Conservation (phyloP, 176 grass and related monocot species). For the Saccharum officinarum region DNA sequence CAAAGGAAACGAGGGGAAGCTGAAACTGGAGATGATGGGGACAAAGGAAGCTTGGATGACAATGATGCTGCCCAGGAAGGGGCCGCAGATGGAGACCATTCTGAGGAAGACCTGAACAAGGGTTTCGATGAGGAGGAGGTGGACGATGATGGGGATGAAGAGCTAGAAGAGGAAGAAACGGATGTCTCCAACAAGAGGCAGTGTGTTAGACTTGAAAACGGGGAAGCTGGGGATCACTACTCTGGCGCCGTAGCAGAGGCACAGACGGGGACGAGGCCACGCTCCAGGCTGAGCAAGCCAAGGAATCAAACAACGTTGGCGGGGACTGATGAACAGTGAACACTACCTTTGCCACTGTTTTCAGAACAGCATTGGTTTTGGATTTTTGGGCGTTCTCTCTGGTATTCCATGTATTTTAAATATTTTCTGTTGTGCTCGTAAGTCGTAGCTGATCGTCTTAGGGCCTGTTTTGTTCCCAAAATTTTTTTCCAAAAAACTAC, state of each 20-base stretch:
- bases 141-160: constrained; percentile 20
- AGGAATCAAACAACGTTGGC: constrained; percentile 27
- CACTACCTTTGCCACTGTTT: background rate
- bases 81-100: constrained; percentile 5
- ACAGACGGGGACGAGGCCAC: background rate
- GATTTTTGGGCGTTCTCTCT: background rate
- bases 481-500: no score
- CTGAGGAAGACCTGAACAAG: constrained; percentile 1
- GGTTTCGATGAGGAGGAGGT: constrained; percentile 22
- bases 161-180: constrained; percentile 32
- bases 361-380: constrained; percentile 4
- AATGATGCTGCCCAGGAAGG: background rate
- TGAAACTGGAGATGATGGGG: constrained; percentile 34
- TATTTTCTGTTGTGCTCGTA: background rate
- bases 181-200: constrained; percentile 48
- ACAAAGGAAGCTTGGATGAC: constrained; percentile 32
- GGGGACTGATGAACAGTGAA: constrained; percentile 8
- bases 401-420: background rate
- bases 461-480: no score
- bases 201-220: constrained; percentile 46
- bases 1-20: constrained; percentile 66
- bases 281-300: constrained; percentile 3
- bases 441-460: background rate
- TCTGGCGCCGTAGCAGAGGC: constrained; percentile 20
- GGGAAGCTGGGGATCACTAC: constrained; percentile 14